Base-by-base conservation (phyloP, 805 yeast species). In the Groenewaldozyma tartarivorans region DNA sequence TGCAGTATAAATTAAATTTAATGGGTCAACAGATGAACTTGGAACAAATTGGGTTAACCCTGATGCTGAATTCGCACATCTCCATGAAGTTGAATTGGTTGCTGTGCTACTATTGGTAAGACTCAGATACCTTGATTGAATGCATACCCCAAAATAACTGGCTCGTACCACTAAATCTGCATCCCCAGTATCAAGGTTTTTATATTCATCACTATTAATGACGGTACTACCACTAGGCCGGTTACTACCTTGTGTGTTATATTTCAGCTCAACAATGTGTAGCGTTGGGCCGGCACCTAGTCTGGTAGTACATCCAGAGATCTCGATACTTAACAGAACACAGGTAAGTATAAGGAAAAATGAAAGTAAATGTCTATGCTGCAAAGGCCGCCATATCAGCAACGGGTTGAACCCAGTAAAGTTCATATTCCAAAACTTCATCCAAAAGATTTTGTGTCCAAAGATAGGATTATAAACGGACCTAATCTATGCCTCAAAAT, bases 141-240 rank as follows among this genome's bases (percentile, higher is more conserved):
- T 32, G 29, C 55, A 51, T n/a, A 45, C 24, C 15, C 52, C 49
- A 41, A 51, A 51, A 37, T 48, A 51, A 5, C 52, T 50, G 2
- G 45, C 24, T 17, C 52, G 41, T 9, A 48, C 43, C 9, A 27
- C 30, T 4, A 49, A 35, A 39, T 46, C 38, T 2, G 48, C 33
- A 31, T 20, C 20, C 29, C 20, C 24, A 7, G 42, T 41, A 38
- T 47, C 41, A 37, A 47, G 26, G 3, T 40, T 36, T 16, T 30
- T 26, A 19, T 41, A 42, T 4, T 48, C 44, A 16, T 38, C 41
- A n/a, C 36, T 20, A 35, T 48, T 47, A 19, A 47, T 36, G 22
- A 48, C 40, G 3, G 48, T 51, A 9, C 32, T 20, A 11, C 41
- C 48, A 17, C 15, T 21, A 4, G 43, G 34, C n/a, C n/a, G n/a